Evolutionary conservation across 2,329 filamentous ascomycete genomes (phyloP).

Genomic region (Aureobasidium melanogenum): DNA sequence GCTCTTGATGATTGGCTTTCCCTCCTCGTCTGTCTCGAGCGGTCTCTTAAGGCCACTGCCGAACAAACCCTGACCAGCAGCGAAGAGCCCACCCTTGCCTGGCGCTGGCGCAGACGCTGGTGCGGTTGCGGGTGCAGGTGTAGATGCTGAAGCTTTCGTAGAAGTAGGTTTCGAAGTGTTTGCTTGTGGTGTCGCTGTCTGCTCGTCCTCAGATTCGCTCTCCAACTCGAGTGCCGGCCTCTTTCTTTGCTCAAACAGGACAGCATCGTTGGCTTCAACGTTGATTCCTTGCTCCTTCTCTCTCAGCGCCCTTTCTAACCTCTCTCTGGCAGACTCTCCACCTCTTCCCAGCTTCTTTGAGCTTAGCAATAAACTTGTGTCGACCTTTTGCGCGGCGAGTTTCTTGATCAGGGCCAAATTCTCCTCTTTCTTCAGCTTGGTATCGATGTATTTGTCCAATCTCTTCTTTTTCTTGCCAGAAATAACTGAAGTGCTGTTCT

Average conservation of each 20-base stretch:
- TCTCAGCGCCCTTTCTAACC: constrained; percentile 52
- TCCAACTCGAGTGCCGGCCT: constrained; percentile 9
- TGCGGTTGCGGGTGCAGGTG: background rate
- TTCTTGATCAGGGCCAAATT: constrained; percentile 76
- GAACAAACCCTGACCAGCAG: constrained; percentile 22
- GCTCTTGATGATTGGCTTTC: constrained; percentile 74
- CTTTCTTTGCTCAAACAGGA: constrained; percentile 43
- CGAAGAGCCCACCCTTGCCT: background rate
- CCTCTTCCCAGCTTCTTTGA: constrained; percentile 66
- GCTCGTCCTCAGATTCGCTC: constrained; percentile 17
- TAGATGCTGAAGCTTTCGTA: background rate
- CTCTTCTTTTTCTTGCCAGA: constrained; percentile 59
- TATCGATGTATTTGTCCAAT: constrained; percentile 68
- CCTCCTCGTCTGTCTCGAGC: constrained; percentile 68
- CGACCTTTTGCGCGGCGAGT: constrained; percentile 67
- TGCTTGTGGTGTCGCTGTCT: constrained; percentile 6
- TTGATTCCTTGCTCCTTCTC: constrained; percentile 58
- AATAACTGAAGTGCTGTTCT: constrained; percentile 41
- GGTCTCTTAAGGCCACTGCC: constrained; percentile 84
- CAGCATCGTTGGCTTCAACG: constrained; percentile 40
- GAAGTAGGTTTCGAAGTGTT: background rate
- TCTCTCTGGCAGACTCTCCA: constrained; percentile 62
- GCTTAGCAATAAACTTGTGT: constrained; percentile 73
- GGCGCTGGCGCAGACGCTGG: background rate
- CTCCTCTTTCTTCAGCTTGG: constrained; percentile 89